A percentile compares a stretch with the other conserved stretches of the same genome.
Evolutionary conservation across 2,329 filamentous ascomycete species (phyloP).

Genomic region (Fusarium zealandicum): DNA sequence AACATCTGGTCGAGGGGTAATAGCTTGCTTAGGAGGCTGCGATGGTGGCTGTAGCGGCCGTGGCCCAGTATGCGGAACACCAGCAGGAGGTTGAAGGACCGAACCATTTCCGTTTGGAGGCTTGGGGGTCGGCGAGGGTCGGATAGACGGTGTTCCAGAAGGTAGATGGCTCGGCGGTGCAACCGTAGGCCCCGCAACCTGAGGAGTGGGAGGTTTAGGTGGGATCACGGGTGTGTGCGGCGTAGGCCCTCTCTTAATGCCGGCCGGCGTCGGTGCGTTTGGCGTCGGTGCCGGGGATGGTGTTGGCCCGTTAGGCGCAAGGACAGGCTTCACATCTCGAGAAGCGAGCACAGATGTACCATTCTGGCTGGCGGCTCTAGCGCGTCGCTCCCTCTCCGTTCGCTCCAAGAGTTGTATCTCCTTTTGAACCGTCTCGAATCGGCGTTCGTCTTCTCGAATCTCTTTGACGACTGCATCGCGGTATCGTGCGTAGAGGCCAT

Average conservation of each 20-base stretch:
- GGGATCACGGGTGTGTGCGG: constrained; percentile 47
- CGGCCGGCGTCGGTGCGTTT: constrained; percentile 27
- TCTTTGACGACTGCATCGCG: constrained; percentile 71
- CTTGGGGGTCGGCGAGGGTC: constrained; percentile 43
- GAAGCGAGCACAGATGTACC: constrained; percentile 45
- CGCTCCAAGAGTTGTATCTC: constrained; percentile 75
- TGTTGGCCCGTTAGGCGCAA: constrained; percentile 35
- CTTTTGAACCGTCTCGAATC: constrained; percentile 66
- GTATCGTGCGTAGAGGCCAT: constrained; percentile 78
- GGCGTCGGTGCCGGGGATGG: constrained; percentile 35
- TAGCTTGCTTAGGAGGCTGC: constrained; percentile 43
- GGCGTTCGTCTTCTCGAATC: constrained; percentile 77
- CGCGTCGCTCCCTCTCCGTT: constrained; percentile 48
- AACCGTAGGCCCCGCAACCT: constrained; percentile 37
- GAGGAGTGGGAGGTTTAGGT: constrained; percentile 43
- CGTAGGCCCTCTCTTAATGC: constrained; percentile 40
- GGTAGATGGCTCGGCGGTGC: constrained; percentile 42
- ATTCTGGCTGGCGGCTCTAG: constrained; percentile 48
- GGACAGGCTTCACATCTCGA: constrained; percentile 43
- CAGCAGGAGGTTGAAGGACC: constrained; percentile 49
- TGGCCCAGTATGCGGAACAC: constrained; percentile 43
- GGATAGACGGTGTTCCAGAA: constrained; percentile 40
- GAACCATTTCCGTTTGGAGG: constrained; percentile 41
- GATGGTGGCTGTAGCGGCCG: constrained; percentile 44
- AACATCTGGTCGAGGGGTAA: constrained; percentile 47